Conservation (phyloP, 305 asterid genomes). For the Withania somnifera region DNA sequence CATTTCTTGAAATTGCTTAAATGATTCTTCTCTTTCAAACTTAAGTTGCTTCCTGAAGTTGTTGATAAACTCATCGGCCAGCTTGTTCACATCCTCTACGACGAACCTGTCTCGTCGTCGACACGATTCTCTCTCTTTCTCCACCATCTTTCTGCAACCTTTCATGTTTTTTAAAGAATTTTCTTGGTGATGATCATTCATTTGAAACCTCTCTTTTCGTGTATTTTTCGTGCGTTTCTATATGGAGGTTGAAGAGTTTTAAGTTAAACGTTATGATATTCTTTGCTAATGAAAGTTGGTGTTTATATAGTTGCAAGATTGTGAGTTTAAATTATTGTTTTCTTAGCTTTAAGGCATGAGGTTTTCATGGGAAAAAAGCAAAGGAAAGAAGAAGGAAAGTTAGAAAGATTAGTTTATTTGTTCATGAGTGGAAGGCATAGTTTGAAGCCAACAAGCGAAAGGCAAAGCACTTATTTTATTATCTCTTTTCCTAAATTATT, state of each 20-base stretch:
- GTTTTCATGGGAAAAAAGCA: background rate
- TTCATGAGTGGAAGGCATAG: background rate
- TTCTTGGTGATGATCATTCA: background rate
- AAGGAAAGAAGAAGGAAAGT: slow-evolving; percentile 2
- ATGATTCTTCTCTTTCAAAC: slow-evolving; percentile 24
- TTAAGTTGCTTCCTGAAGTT: slow-evolving; percentile 3
- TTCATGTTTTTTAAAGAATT: background rate
- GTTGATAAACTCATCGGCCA: slow-evolving; percentile 10
- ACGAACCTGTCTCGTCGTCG: background rate
- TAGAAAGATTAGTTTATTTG: background rate
- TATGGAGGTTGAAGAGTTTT: background rate
- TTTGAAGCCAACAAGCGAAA: background rate
- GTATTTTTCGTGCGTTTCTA: background rate
- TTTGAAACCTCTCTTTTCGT: background rate
- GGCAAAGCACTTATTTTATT: background rate
- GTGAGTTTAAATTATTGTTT: background rate
- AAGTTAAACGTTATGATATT: background rate
- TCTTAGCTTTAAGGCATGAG: background rate
- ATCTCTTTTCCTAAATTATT: too few relatives aligned
- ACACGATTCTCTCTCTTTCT: background rate
- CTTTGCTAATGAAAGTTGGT: background rate
- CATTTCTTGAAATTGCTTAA: slow-evolving; percentile 21
- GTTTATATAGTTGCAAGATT: background rate
- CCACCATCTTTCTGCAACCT: background rate
- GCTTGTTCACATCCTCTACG: slow-evolving; percentile 5